These are phyloP conservation scores for Bacterosira constricta DNA, from an alignment of 108 stramenopile genomes.

Conservation along the genomic window DNA sequence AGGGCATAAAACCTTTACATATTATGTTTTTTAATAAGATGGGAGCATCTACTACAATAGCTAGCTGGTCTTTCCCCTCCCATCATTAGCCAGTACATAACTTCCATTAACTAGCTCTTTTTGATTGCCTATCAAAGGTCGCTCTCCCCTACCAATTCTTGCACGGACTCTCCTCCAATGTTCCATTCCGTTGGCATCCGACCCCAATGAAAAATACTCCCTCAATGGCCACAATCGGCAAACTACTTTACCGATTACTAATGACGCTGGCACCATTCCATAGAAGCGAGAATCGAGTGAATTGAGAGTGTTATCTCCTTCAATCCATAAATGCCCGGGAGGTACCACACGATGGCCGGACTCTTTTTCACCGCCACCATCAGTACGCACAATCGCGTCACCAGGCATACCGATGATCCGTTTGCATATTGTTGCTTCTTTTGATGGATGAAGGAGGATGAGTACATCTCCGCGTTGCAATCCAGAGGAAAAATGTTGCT, in stretches of 20 bases:
- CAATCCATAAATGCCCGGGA: slow-evolving; percentile 93
- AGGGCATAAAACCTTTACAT: too few relatives aligned
- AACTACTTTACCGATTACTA: slow-evolving; percentile 86
- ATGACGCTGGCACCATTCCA: slow-evolving; percentile 86
- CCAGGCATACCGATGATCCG: slow-evolving; percentile 92
- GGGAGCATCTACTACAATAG: not conserved
- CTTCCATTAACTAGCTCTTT: slow-evolving; percentile 12
- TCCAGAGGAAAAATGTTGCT: slow-evolving; percentile 58
- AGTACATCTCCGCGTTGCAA: slow-evolving; percentile 90
- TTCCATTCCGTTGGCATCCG: slow-evolving; percentile 42
- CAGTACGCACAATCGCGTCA: slow-evolving; percentile 73
- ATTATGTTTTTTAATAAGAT: too few relatives aligned
- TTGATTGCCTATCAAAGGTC: slow-evolving; percentile 16
- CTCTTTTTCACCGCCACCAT: slow-evolving; percentile 35
- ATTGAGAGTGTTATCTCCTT: slow-evolving; percentile 91
- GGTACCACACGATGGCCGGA: slow-evolving; percentile 62
- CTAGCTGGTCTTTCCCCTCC: not conserved
- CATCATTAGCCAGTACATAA: not conserved
- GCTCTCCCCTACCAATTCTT: slow-evolving; percentile 37
- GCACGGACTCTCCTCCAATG: slow-evolving; percentile 34
- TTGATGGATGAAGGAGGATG: slow-evolving; percentile 82
- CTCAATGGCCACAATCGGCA: slow-evolving; percentile 87
- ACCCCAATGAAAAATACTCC: slow-evolving; percentile 38
- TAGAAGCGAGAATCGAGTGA: slow-evolving; percentile 91
- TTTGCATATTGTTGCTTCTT: slow-evolving; percentile 91